Conservation (phyloP, 805 yeast species). For the Priceomyces castillae region DNA sequence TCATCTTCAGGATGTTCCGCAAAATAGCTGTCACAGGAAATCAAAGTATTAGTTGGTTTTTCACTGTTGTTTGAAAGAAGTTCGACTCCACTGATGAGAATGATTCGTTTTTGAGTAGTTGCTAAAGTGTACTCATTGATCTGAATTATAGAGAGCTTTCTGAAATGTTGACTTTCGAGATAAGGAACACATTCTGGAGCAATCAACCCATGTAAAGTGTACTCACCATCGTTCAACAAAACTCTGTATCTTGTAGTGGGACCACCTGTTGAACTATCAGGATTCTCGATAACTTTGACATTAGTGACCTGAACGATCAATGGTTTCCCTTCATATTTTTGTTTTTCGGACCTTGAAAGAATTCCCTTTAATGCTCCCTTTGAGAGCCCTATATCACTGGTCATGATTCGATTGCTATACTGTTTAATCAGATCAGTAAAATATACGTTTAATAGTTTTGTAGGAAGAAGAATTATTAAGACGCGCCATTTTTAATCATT, state of each 20-base stretch:
- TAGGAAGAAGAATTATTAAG: constrained; percentile 3
- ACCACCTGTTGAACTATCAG: constrained; percentile 19
- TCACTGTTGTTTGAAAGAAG: constrained; percentile 38
- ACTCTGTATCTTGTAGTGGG: constrained; percentile 29
- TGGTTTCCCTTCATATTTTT: constrained; percentile 26
- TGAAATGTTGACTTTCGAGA: constrained; percentile 41
- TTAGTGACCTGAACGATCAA: constrained; percentile 34
- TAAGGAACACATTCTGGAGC: constrained; percentile 43
- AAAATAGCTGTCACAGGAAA: constrained; percentile 56
- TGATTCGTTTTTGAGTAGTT: constrained; percentile 47
- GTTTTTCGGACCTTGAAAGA: constrained; percentile 21
- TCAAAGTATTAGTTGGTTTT: constrained; percentile 35
- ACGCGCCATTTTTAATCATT: constrained; percentile 8
- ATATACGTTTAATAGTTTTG: not conserved
- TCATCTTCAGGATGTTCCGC: constrained; percentile 58
- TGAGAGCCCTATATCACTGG: constrained; percentile 15
- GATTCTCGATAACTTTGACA: constrained; percentile 27
- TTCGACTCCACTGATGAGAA: constrained; percentile 47
- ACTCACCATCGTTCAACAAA: constrained; percentile 38
- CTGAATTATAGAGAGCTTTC: constrained; percentile 42
- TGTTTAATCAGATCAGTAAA: not conserved
- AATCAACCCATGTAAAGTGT: constrained; percentile 37
- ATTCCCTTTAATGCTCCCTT: constrained; percentile 26
- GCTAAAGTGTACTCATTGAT: constrained; percentile 43
- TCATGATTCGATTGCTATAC: not conserved